These are phyloP conservation scores for Chloris gayana DNA, from an alignment of 176 grass and related monocot genomes.

Conservation along the genomic window DNA sequence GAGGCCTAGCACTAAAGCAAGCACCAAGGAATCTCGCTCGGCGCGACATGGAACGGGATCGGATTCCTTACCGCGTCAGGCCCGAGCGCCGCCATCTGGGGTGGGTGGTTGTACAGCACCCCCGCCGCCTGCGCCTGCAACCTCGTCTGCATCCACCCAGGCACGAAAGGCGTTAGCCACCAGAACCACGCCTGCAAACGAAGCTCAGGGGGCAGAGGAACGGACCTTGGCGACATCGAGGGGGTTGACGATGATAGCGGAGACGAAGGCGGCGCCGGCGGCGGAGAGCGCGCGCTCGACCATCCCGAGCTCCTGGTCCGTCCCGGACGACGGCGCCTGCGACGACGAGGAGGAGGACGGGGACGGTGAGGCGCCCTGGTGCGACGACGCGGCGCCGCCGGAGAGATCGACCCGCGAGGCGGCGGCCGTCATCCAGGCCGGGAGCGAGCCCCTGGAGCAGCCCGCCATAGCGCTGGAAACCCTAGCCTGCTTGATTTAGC, in stretches of 20 bases:
- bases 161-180: neutral
- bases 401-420: conserved; percentile 79
- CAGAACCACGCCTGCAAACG: neutral
- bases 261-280: conserved; percentile 80
- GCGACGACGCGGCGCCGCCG: conserved; percentile 19
- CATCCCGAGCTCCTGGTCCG: conserved; percentile 57
- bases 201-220: neutral
- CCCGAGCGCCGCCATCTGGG: conserved; percentile 67
- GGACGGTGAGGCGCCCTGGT: conserved; percentile 12
- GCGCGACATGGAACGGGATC: too few species aligned
- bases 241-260: conserved; percentile 85
- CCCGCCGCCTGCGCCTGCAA: conserved; percentile 95
- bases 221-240: conserved; percentile 93
- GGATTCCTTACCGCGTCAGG: conserved; percentile 58
- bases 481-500: conserved; percentile 19
- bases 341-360: neutral
- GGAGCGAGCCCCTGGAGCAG: conserved; percentile 61
- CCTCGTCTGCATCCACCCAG: conserved; percentile 70
- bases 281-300: conserved; percentile 74
- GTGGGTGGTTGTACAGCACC: conserved; percentile 67
- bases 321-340: neutral
- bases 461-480: conserved; percentile 49
- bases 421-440: conserved; percentile 78
- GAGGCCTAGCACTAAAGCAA: neutral
- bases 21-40: neutral